A percentile compares a stretch with the other conserved stretches of the same genome.
These are phyloP conservation scores for Hypoxylon lienhwacheense DNA, from an alignment of 495 filamentous ascomycete species.

Conservation along the genomic window DNA sequence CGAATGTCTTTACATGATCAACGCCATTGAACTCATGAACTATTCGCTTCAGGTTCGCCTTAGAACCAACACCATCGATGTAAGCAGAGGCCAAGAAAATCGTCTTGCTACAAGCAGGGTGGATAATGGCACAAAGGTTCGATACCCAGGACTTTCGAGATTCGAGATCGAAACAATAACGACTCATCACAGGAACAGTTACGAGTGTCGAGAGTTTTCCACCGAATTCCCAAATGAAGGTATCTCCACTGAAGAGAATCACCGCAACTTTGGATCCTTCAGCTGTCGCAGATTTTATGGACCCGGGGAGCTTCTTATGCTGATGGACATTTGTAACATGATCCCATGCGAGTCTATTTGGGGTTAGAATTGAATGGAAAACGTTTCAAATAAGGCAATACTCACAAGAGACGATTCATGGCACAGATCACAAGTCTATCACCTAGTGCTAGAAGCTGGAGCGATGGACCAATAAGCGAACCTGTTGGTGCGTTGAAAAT, in stretches of 20 bases:
- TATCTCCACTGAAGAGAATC: constrained; percentile 26
- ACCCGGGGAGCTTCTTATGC: constrained; percentile 24
- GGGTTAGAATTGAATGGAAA: constrained; percentile 4
- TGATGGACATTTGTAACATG: constrained; percentile 20
- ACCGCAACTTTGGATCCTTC: constrained; percentile 21
- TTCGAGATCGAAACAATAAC: neutral
- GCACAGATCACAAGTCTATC: constrained; percentile 34
- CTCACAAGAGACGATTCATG: constrained; percentile 33
- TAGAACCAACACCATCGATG: neutral
- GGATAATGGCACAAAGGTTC: constrained; percentile 23
- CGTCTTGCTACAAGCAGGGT: constrained; percentile 16
- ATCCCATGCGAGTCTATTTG: constrained; percentile 34
- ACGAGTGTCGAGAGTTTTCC: constrained; percentile 2
- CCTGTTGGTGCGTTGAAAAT: constrained; percentile 26
- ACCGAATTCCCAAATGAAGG: constrained; percentile 34
- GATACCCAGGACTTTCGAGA: constrained; percentile 11
- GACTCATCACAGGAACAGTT: constrained; percentile 1
- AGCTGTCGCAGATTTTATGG: constrained; percentile 8
- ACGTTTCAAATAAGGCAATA: neutral
- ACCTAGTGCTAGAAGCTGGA: constrained; percentile 31
- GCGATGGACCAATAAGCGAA: constrained; percentile 3
- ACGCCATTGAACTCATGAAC: constrained; percentile 22
- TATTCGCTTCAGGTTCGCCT: constrained; percentile 1
- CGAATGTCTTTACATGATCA: constrained; percentile 10
- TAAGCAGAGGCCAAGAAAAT: constrained; percentile 29